Evolutionary conservation across 768 basidiomycete species (phyloP), one percentile per base, ranked within the genome.

Genomic region (Rhodocollybia butyracea): DNA sequence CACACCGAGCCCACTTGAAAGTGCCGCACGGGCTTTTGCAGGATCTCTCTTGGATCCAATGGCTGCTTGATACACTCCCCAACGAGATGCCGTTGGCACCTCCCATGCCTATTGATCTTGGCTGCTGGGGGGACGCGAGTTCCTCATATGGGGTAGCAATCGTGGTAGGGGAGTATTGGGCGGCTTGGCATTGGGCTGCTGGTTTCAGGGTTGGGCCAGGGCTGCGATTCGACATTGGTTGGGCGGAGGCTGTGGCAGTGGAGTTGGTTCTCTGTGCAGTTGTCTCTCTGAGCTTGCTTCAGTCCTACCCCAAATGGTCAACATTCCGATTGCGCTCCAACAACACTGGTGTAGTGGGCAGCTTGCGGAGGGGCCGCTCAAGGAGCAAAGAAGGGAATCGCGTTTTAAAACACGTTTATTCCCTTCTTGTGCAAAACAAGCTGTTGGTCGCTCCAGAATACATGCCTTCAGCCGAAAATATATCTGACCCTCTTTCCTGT

Each of bases 81-180:
- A 63, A 60, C 56, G 11, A 39, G 11, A 43, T 63, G 13, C 67
- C 65, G 1, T 39, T 72, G 2, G 2, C 36, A 2, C 3, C 46
- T 0, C 31, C 57, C 2, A 27, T 42, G 15, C 63, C n/a, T n/a
- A 2, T 53, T 1, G 68, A 75, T 59, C 19, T 72, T 3, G 55
- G 55, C 10, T 70, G 67, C 66, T 76, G 68, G 70, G 68, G 67
- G 10, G 70, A 76, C 45, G 70, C 70, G 1, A 70, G 68, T 58
- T 62, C 70, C 0, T 69, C 66, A 10, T 73, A 67, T 59, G 68
- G 75, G 1, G 65, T 76, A 27, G 66, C 72, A 0, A 60, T 76
- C 0, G 61, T 66, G 0, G 50, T 76, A 4, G 62, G 59, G 2
- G 17, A 8, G 1, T 54, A 41, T 21, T 76, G 67, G 68, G 68